Evolutionary conservation across 768 basidiomycete genomes (phyloP).

Genomic region (Pisolithus tinctorius): DNA sequence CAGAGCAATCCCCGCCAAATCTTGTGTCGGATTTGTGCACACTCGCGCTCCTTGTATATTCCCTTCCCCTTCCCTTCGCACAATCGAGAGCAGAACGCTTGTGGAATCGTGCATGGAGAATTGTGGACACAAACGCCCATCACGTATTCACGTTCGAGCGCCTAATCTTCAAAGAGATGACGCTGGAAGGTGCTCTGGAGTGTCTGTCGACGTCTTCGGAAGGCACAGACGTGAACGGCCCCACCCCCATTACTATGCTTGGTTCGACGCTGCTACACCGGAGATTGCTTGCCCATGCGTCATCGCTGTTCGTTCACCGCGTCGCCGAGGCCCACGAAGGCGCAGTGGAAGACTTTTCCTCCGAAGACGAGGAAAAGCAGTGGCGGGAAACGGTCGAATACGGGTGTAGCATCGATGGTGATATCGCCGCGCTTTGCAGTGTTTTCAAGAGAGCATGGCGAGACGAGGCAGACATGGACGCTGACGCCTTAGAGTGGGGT

Average conservation of each 20-base stretch:
- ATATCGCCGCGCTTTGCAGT: slow-evolving; percentile 45
- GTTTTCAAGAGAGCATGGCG: slow-evolving; percentile 54
- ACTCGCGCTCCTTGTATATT: slow-evolving; percentile 48
- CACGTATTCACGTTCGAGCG: slow-evolving; percentile 40
- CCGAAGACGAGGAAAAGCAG: slow-evolving; percentile 27
- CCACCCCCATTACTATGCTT: slow-evolving; percentile 43
- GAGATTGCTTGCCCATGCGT: slow-evolving; percentile 46
- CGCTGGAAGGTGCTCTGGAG: slow-evolving; percentile 46
- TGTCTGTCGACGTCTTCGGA: slow-evolving; percentile 24
- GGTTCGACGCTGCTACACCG: slow-evolving; percentile 45
- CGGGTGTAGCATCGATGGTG: slow-evolving; percentile 58
- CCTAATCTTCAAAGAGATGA: slow-evolving; percentile 46
- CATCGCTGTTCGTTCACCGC: slow-evolving; percentile 46
- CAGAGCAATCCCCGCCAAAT: slow-evolving; percentile 21
- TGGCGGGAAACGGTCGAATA: slow-evolving; percentile 47
- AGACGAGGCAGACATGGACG: slow-evolving; percentile 22
- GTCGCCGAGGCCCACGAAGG: slow-evolving; percentile 23
- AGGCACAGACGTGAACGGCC: slow-evolving; percentile 1
- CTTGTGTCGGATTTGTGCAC: slow-evolving; percentile 48
- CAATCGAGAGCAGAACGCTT: slow-evolving; percentile 37
- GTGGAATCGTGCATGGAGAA: slow-evolving; percentile 33
- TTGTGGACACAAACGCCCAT: slow-evolving; percentile 17
- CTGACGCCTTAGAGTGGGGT: slow-evolving; percentile 26
- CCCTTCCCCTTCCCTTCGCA: slow-evolving; percentile 31
- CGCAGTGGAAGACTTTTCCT: slow-evolving; percentile 8